A percentile compares a stretch with the other conserved stretches of the same genome.
These are phyloP conservation scores for Apiospora hydei DNA, from an alignment of 2,329 filamentous ascomycete genomes.

Conservation along the genomic window DNA sequence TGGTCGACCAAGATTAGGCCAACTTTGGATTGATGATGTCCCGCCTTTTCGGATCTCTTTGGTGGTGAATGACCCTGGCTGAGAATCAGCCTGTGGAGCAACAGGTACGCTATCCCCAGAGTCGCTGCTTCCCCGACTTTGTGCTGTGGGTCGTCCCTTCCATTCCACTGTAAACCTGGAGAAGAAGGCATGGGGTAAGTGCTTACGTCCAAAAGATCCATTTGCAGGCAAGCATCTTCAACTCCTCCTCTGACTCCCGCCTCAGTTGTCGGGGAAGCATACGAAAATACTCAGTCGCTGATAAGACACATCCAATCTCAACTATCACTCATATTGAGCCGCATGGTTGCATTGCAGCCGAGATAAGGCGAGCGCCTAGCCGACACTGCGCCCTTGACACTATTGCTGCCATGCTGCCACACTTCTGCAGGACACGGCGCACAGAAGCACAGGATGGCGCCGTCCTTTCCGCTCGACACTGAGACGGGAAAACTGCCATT, in stretches of 20 bases:
- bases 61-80: not conserved
- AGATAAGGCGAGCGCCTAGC: slow-evolving; percentile 20
- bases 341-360: slow-evolving; percentile 1
- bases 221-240: not conserved
- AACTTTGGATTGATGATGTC: too few relatives aligned
- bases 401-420: not conserved
- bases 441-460: not conserved
- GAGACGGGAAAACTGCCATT: slow-evolving; percentile 27
- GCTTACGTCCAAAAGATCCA: not conserved
- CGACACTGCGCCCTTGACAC: not conserved
- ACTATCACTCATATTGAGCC: not conserved
- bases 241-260: not conserved
- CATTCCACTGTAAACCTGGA: slow-evolving; percentile 17
- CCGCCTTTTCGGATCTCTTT: not conserved
- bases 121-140: not conserved
- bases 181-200: not conserved
- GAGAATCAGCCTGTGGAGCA: not conserved
- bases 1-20: too few relatives aligned
- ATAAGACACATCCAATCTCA: not conserved
- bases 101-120: slow-evolving; percentile 5
- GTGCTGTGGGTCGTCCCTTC: not conserved
- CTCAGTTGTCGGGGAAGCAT: too few relatives aligned
- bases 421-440: not conserved
- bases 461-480: not conserved
- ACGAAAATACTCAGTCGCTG: not conserved